A percentile compares a stretch with the other conserved stretches of the same genome.
These are phyloP conservation scores for Thamnidium elegans DNA, from an alignment of 192 early-diverging fungal species.

Conservation along the genomic window DNA sequence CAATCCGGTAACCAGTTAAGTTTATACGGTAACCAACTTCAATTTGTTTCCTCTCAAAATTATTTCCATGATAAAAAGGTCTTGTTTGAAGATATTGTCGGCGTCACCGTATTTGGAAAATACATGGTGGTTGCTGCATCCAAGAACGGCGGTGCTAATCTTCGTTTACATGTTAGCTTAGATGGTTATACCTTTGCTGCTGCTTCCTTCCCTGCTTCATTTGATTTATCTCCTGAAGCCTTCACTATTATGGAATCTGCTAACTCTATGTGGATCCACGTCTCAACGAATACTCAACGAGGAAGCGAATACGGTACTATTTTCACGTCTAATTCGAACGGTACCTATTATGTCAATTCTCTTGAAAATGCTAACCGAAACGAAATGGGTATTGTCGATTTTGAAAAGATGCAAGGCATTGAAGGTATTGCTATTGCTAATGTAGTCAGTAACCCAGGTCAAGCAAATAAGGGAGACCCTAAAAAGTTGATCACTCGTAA, in stretches of 20 bases:
- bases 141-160: constrained; percentile 35
- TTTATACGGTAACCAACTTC: constrained; percentile 50
- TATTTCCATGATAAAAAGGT: constrained; percentile 50
- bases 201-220: constrained; percentile 77
- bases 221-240: constrained; percentile 55
- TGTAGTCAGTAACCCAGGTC: constrained; percentile 63
- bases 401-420: constrained; percentile 87
- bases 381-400: constrained; percentile 79
- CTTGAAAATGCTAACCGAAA: constrained; percentile 75
- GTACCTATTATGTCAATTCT: constrained; percentile 72
- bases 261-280: constrained; percentile 62
- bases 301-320: constrained; percentile 77
- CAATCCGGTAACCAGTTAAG: constrained; percentile 55
- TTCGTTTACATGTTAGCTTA: constrained; percentile 63
- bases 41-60: constrained; percentile 62
- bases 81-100: constrained; percentile 69
- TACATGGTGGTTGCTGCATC: constrained; percentile 77
- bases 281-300: constrained; percentile 51
- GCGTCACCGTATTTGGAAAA: constrained; percentile 75
- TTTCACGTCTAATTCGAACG: constrained; percentile 90
- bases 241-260: constrained; percentile 75
- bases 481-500: constrained; percentile 69
- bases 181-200: constrained; percentile 68
- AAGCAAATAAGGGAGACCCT: constrained; percentile 47
- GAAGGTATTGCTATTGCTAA: constrained; percentile 86